Conservation (phyloP, 345 rosid species). For the Pistacia atlantica region DNA sequence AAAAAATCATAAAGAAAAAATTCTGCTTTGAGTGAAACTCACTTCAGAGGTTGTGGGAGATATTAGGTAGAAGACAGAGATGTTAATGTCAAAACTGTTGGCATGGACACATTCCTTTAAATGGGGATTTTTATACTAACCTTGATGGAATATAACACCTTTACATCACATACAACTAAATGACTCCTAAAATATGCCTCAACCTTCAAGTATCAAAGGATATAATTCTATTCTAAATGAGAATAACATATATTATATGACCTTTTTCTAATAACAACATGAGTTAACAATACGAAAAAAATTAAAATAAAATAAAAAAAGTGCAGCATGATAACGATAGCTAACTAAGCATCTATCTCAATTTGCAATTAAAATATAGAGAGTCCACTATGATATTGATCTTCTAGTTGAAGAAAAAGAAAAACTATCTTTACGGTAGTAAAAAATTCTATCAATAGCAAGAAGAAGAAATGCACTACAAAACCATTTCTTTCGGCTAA, state of each 20-base stretch:
- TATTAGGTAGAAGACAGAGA: constrained; percentile 46
- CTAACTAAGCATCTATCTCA: constrained; percentile 14
- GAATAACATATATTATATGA: constrained; percentile 12
- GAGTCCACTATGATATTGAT: constrained; percentile 24
- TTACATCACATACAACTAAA: constrained; percentile 27
- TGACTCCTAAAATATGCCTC: constrained; percentile 19
- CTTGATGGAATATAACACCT: constrained; percentile 51
- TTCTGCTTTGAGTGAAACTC: constrained; percentile 41
- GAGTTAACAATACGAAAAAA: not conserved
- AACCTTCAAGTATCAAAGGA: constrained; percentile 10
- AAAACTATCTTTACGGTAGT: constrained; percentile 17
- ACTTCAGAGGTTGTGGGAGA: constrained; percentile 33
- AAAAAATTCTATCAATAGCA: constrained; percentile 33
- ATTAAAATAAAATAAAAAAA: not conserved
- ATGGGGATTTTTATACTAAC: constrained; percentile 41
- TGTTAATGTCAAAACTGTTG: constrained; percentile 37
- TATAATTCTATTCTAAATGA: constrained; percentile 16
- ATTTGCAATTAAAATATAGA: constrained; percentile 21
- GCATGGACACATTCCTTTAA: constrained; percentile 45
- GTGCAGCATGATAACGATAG: constrained; percentile 21
- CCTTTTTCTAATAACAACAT: constrained; percentile 10
- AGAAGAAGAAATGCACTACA: constrained; percentile 42
- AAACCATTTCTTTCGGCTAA: constrained; percentile 51
- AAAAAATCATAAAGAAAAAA: constrained; percentile 5
- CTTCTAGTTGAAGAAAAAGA: constrained; percentile 39